These are phyloP conservation scores for Debaryomycetaceae sp. DNA, from an alignment of 1,139 yeast genomes.

Conservation along the genomic window DNA sequence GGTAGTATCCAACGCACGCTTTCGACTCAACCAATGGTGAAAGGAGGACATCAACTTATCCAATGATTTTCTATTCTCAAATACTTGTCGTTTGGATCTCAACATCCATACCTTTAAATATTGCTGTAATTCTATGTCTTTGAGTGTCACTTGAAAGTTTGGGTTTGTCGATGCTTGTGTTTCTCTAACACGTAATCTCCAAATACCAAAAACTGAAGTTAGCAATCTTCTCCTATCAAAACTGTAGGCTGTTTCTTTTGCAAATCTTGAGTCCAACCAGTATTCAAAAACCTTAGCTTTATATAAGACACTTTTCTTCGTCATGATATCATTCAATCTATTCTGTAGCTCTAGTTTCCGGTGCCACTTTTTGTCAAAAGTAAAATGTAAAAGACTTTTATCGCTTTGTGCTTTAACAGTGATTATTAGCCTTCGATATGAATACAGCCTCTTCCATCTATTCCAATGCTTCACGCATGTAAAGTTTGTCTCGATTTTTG, in stretches of 20 bases:
- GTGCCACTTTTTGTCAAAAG: constrained; percentile 15
- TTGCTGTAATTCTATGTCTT: neutral
- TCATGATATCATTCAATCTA: constrained; percentile 3
- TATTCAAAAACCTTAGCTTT: constrained; percentile 6
- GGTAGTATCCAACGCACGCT: neutral
- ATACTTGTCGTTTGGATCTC: neutral
- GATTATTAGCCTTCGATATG: constrained; percentile 4
- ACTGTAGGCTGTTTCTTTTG: constrained; percentile 8
- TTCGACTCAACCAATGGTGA: neutral
- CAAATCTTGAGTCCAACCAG: neutral
- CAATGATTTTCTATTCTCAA: neutral
- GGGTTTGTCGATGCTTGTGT: neutral
- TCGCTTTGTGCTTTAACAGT: constrained; percentile 8
- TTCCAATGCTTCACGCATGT: constrained; percentile 10
- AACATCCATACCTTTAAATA: constrained; percentile 8
- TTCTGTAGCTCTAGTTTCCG: constrained; percentile 8
- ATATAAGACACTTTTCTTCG: constrained; percentile 4
- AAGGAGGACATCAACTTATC: neutral
- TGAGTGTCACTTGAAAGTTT: neutral
- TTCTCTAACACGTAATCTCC: neutral
- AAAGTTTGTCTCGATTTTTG: constrained; percentile 8
- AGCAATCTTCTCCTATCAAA: constrained; percentile 7
- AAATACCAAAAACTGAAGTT: neutral
- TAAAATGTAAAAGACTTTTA: constrained; percentile 5
- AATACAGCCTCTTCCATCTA: constrained; percentile 12